Percentiles rank a stretch among this genome's conserved stretches.
phyloP scores from a whole-genome alignment of 2,329 filamentous ascomycete genomes.

The Trichoderma sp. region DNA sequence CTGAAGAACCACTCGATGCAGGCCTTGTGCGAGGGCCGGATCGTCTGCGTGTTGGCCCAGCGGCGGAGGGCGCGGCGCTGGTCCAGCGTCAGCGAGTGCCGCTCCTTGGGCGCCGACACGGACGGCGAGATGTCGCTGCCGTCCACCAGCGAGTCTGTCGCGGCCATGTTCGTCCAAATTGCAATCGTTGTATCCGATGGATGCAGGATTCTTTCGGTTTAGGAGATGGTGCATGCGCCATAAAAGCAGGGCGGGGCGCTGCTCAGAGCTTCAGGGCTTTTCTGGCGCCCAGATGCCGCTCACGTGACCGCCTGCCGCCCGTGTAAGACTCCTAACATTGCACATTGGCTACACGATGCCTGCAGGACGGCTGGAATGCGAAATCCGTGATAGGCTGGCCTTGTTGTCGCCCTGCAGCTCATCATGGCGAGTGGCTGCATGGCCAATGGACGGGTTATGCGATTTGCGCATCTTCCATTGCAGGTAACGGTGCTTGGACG shows the following conservation, averaged over 20 bases:
- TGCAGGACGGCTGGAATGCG: not conserved
- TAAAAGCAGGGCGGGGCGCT: constrained; percentile 32
- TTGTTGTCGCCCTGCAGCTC: not conserved
- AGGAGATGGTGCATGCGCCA: constrained; percentile 28
- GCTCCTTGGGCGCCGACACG: constrained; percentile 41
- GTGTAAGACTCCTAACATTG: not conserved
- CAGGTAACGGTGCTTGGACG: not conserved
- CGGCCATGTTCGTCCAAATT: constrained; percentile 34
- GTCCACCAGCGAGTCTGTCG: constrained; percentile 38
- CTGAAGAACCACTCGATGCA: constrained; percentile 62
- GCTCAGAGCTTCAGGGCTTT: constrained; percentile 10
- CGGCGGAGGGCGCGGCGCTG: constrained; percentile 58
- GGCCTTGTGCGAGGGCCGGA: constrained; percentile 57
- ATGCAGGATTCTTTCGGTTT: constrained; percentile 38
- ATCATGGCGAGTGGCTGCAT: not conserved
- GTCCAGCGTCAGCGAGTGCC: constrained; percentile 60
- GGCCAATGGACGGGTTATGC: not conserved
- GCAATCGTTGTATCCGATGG: constrained; percentile 42
- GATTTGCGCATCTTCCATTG: not conserved
- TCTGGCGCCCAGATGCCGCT: not conserved
- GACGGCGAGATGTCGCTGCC: constrained; percentile 15
- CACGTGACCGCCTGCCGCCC: constrained; percentile 4
- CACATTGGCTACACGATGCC: not conserved
- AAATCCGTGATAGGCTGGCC: constrained; percentile 6
- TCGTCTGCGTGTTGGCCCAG: constrained; percentile 56